Percentiles rank a stretch among this genome's conserved stretches.
phyloP scores from a whole-genome alignment of 371 early-diverging fungal species.

The Mortierella sp. region DNA sequence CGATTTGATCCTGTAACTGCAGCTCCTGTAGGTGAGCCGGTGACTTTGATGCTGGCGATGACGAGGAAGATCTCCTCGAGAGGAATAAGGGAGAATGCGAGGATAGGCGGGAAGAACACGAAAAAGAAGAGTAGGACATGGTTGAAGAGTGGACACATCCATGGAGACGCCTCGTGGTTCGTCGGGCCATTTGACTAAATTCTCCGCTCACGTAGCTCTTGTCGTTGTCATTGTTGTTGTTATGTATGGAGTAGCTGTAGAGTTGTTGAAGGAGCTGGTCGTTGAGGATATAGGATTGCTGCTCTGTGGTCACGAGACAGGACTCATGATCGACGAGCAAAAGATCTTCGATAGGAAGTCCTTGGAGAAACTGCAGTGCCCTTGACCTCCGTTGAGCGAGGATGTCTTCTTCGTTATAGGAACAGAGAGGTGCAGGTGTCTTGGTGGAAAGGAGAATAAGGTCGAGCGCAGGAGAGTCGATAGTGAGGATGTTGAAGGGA shows the following conservation, averaged over 20 bases:
- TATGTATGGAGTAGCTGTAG: background rate
- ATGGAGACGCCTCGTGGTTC: constrained; percentile 28
- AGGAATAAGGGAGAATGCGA: background rate
- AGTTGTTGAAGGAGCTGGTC: background rate
- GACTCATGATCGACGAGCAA: constrained; percentile 26
- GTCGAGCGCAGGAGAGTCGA: constrained; percentile 44
- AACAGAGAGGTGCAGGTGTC: background rate
- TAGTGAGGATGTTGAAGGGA: constrained; percentile 31
- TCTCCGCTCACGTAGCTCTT: background rate
- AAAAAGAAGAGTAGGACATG: background rate
- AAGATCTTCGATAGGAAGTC: constrained; percentile 23
- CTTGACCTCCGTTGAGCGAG: constrained; percentile 11
- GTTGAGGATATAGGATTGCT: constrained; percentile 16
- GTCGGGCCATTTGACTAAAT: background rate
- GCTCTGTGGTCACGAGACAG: background rate
- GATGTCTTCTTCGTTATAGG: background rate
- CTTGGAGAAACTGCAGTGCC: constrained; percentile 15
- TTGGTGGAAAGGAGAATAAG: constrained; percentile 17
- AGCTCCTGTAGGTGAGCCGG: constrained; percentile 2
- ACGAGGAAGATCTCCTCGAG: background rate
- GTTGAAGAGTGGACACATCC: constrained; percentile 33
- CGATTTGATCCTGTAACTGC: constrained; percentile 8
- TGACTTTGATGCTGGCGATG: background rate
- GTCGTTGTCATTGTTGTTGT: background rate
- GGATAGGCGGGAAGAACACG: background rate